phyloP scores from a whole-genome alignment of 2,329 filamentous ascomycete species.

The Pyrenophora teres region DNA sequence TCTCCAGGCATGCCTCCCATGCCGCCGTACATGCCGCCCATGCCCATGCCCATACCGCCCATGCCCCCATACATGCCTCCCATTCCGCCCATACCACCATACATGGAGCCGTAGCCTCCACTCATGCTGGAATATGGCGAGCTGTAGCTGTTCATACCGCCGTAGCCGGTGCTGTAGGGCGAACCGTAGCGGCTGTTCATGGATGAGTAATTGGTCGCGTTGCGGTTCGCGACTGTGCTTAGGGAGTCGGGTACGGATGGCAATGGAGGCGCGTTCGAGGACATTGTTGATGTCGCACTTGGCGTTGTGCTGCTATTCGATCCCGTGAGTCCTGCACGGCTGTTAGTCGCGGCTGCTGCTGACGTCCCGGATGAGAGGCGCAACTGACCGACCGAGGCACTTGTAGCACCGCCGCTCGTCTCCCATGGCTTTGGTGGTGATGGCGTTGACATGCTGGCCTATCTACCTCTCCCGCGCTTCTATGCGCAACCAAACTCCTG shows the following conservation, averaged over 20 bases:
- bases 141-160: slow-evolving; percentile 59
- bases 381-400: slow-evolving; percentile 46
- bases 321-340: slow-evolving; percentile 38
- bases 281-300: slow-evolving; percentile 47
- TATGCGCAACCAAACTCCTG: slow-evolving; percentile 17
- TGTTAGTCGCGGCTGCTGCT: slow-evolving; percentile 31
- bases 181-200: slow-evolving; percentile 61
- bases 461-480: slow-evolving; percentile 29
- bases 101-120: slow-evolving; percentile 48
- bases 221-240: slow-evolving; percentile 80
- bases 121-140: slow-evolving; percentile 62
- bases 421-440: slow-evolving; percentile 99
- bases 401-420: slow-evolving; percentile 66
- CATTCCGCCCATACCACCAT: slow-evolving; percentile 49
- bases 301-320: slow-evolving; percentile 49
- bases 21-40: slow-evolving; percentile 51
- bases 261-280: slow-evolving; percentile 65
- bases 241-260: slow-evolving; percentile 82
- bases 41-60: slow-evolving; percentile 41
- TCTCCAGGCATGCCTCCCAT: slow-evolving; percentile 53
- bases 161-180: slow-evolving; percentile 54
- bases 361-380: slow-evolving; percentile 15
- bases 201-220: slow-evolving; percentile 78
- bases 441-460: slow-evolving; percentile 58
- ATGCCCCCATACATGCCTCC: slow-evolving; percentile 42